Conservation (phyloP, 306 rosid species). For the Vigna unguiculata region DNA sequence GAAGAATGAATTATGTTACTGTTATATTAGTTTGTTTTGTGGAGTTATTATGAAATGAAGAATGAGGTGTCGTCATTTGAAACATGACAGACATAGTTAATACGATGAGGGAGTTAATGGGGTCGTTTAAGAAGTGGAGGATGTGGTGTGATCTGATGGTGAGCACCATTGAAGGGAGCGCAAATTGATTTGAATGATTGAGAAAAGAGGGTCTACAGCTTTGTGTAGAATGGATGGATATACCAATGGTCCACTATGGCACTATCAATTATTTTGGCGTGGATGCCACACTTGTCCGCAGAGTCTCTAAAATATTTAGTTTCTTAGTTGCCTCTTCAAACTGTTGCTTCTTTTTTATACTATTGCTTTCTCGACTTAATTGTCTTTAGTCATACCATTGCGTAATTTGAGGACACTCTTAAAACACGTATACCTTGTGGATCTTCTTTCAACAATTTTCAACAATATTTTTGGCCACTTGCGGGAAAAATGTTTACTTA, state of each 20-base stretch:
- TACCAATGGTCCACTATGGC: conserved; percentile 17
- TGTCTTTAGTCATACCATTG: conserved; percentile 17
- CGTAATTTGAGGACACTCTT: conserved; percentile 38
- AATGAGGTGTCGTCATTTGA: no score
- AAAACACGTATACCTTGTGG: conserved; percentile 29
- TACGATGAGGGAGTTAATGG: no score
- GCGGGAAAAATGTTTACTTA: background rate
- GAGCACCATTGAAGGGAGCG: conserved; percentile 3
- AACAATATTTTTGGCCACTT: conserved; percentile 28
- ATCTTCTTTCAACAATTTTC: conserved; percentile 15
- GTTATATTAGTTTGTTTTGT: no score
- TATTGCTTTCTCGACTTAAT: conserved; percentile 31
- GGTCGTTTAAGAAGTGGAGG: conserved; percentile 33
- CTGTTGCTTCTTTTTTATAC: conserved; percentile 5
- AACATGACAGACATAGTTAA: no score
- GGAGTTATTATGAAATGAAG: no score
- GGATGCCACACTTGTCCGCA: conserved; percentile 35
- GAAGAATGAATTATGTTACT: no score
- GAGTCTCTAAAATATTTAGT: conserved; percentile 4
- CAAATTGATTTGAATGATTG: conserved; percentile 27
- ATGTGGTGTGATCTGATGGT: background rate
- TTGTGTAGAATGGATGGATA: background rate
- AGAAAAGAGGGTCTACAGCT: no score
- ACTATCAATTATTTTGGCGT: conserved; percentile 43
- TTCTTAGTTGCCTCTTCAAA: conserved; percentile 34